These are phyloP conservation scores for Acacia crassicarpa DNA, from an alignment of 306 rosid genomes.

Conservation along the genomic window DNA sequence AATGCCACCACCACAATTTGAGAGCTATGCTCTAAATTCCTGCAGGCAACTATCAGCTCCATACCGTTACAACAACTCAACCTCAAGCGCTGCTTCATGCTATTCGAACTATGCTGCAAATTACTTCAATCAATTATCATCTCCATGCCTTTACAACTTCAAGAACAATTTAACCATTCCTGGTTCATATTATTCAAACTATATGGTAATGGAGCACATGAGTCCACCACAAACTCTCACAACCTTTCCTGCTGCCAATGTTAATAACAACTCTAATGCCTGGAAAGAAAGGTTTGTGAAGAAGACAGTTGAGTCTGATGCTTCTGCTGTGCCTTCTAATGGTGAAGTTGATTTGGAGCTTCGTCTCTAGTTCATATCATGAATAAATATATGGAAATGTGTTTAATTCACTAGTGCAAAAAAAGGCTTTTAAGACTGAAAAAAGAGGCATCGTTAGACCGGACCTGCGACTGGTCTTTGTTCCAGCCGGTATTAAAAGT, in stretches of 20 bases:
- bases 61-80: not conserved
- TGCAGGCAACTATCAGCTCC: not conserved
- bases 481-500: too few relatives aligned
- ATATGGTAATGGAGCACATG: not conserved
- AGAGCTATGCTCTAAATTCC: not conserved
- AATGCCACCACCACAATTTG: not conserved
- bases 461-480: too few relatives aligned
- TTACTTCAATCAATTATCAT: not conserved
- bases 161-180: not conserved
- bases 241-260: not conserved
- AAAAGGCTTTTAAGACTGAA: too few relatives aligned
- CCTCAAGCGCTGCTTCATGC: not conserved
- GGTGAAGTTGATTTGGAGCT: not conserved
- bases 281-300: not conserved
- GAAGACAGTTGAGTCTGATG: not conserved
- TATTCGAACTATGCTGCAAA: not conserved
- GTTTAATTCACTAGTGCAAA: too few relatives aligned
- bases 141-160: not conserved
- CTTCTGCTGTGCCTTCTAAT: not conserved
- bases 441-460: too few relatives aligned
- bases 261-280: not conserved
- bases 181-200: not conserved
- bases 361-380: not conserved
- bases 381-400: too few relatives aligned
- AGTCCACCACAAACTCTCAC: not conserved